phyloP scores from a whole-genome alignment of 331 rosid species.

The Phaseolus coccineus region DNA sequence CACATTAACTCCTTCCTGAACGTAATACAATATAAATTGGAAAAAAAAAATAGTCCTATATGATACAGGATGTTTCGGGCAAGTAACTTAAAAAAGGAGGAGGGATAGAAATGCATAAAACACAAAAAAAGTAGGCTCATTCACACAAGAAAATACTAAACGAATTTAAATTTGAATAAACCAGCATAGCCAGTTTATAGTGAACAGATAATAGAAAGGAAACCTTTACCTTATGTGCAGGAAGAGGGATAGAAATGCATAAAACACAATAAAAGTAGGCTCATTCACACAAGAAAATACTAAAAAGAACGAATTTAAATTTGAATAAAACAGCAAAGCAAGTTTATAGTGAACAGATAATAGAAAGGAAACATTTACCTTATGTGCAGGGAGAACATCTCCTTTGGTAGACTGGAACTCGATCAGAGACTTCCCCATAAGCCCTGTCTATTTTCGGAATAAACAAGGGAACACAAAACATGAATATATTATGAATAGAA shows the following conservation, averaged over 20 bases:
- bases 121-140: background rate
- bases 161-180: background rate
- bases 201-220: conserved; percentile 28
- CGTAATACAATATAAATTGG: conserved; percentile 14
- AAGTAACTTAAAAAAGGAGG: background rate
- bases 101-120: conserved; percentile 19
- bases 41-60: conserved; percentile 2
- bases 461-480: conserved; percentile 18
- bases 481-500: conserved; percentile 37
- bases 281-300: conserved; percentile 1
- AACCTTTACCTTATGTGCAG: conserved; percentile 81
- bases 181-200: conserved; percentile 3
- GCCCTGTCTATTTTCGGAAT: conserved; percentile 73
- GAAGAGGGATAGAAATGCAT: conserved; percentile 8
- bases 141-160: conserved; percentile 7
- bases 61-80: background rate
- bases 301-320: background rate
- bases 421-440: conserved; percentile 93
- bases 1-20: conserved; percentile 29
- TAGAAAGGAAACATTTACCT: conserved; percentile 59
- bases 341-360: conserved; percentile 9
- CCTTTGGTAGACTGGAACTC: conserved; percentile 90
- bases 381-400: conserved; percentile 99
- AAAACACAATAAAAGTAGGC: conserved; percentile 1
- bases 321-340: conserved; percentile 7